These are phyloP conservation scores for Aspergillus coremiiformis DNA, from an alignment of 495 filamentous ascomycete genomes.

Conservation along the genomic window DNA sequence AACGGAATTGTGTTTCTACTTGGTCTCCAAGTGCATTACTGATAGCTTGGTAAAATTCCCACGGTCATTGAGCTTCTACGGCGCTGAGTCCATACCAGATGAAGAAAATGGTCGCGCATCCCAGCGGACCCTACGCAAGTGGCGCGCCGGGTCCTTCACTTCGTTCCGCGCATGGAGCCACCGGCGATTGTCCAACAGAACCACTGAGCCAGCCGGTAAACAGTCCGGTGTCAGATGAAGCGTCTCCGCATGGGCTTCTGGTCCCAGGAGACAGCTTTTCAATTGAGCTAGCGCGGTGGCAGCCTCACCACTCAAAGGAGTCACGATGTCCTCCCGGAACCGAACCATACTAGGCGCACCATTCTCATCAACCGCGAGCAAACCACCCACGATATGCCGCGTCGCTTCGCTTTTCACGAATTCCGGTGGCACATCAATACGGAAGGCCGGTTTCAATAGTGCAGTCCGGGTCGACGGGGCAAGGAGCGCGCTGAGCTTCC, in stretches of 20 bases:
- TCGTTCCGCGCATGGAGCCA: conserved; percentile 34
- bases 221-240: conserved; percentile 17
- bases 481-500: conserved; percentile 15
- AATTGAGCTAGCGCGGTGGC: conserved; percentile 21
- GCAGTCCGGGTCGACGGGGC: conserved; percentile 9
- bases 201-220: conserved; percentile 23
- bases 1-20: too few relatives aligned
- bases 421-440: conserved; percentile 28
- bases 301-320: conserved; percentile 14
- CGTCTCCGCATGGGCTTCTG: background rate
- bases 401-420: conserved; percentile 21
- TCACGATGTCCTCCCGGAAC: conserved; percentile 27
- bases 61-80: too few relatives aligned
- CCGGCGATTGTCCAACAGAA: conserved; percentile 31
- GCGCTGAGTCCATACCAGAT: too few relatives aligned
- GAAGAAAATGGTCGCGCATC: conserved; percentile 17
- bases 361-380: conserved; percentile 4
- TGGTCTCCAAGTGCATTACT: too few relatives aligned
- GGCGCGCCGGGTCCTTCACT: conserved; percentile 29
- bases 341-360: conserved; percentile 13
- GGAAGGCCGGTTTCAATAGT: conserved; percentile 18
- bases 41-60: too few relatives aligned
- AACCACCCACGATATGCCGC: conserved; percentile 16
- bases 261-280: conserved; percentile 6
- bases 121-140: conserved; percentile 33